A percentile compares a stretch with the other conserved stretches of the same genome.
Evolutionary conservation across 1,284 basidiomycete species (phyloP).

Genomic region (Entoloma clypeatum): DNA sequence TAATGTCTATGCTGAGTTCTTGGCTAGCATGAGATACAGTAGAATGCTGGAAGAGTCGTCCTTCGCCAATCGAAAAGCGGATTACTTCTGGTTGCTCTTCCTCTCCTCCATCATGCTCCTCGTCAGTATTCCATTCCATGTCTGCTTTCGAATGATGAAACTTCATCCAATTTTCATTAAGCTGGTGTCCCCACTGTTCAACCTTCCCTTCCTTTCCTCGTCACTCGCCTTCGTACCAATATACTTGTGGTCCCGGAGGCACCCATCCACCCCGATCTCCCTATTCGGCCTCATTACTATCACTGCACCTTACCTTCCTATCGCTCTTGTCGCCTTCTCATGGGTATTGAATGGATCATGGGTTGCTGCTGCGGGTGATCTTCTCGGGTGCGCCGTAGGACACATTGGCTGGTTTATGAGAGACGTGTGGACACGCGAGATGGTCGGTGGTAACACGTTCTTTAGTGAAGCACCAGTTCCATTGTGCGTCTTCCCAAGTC

Average conservation of each 20-base stretch:
- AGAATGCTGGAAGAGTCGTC: slow-evolving; percentile 95
- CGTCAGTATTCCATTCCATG: slow-evolving; percentile 40
- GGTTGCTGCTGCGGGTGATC: slow-evolving; percentile 80
- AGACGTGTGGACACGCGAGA: slow-evolving; percentile 93
- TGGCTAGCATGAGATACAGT: slow-evolving; percentile 86
- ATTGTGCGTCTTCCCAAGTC: slow-evolving; percentile 57
- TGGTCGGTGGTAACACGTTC: slow-evolving; percentile 71
- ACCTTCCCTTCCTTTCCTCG: slow-evolving; percentile 86
- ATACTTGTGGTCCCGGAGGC: slow-evolving; percentile 94
- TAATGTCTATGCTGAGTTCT: not conserved
- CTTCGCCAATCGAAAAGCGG: slow-evolving; percentile 85
- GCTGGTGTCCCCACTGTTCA: slow-evolving; percentile 81
- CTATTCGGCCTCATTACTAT: slow-evolving; percentile 94
- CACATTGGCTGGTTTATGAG: slow-evolving; percentile 92
- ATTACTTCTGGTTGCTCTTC: slow-evolving; percentile 91
- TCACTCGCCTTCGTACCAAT: slow-evolving; percentile 91
- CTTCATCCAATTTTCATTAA: slow-evolving; percentile 26
- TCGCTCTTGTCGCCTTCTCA: slow-evolving; percentile 84
- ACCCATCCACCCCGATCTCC: slow-evolving; percentile 92
- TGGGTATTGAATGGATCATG: slow-evolving; percentile 90
- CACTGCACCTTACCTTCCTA: slow-evolving; percentile 92
- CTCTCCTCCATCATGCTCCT: slow-evolving; percentile 80
- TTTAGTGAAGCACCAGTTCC: slow-evolving; percentile 75
- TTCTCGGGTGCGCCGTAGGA: slow-evolving; percentile 86
- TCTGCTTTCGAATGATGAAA: not conserved